Evolutionary conservation across 257 asterid genomes (phyloP).

Genomic region (Capsicum chinense): DNA sequence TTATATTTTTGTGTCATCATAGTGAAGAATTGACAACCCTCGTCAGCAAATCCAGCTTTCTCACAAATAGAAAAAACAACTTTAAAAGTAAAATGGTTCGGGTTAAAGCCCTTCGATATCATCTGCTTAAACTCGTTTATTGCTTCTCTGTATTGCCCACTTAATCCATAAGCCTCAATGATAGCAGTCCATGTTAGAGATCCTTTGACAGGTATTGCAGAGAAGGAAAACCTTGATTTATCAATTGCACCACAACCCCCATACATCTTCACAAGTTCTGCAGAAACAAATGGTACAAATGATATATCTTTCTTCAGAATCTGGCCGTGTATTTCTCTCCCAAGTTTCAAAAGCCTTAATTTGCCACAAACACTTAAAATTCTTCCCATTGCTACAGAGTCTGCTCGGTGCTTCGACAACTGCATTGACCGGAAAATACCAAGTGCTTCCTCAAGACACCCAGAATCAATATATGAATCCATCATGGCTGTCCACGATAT

Average conservation of each 20-base stretch:
- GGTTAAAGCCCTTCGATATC: constrained; percentile 67
- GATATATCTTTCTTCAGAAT: constrained; percentile 61
- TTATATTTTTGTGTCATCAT: constrained; percentile 61
- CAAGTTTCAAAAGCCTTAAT: constrained; percentile 54
- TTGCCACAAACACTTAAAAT: constrained; percentile 58
- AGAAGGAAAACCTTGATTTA: constrained; percentile 65
- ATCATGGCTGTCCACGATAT: constrained; percentile 95
- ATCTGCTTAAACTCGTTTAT: constrained; percentile 60
- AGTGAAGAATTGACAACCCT: constrained; percentile 58
- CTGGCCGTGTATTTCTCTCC: constrained; percentile 81
- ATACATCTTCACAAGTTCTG: constrained; percentile 78
- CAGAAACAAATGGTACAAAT: constrained; percentile 64
- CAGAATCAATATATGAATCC: constrained; percentile 65
- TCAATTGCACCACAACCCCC: constrained; percentile 58
- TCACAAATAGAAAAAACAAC: constrained; percentile 62
- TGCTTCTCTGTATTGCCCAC: constrained; percentile 56
- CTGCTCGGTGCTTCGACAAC: constrained; percentile 79
- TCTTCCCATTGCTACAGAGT: constrained; percentile 77
- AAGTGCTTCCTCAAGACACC: constrained; percentile 56
- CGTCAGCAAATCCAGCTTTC: constrained; percentile 75
- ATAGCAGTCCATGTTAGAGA: constrained; percentile 86
- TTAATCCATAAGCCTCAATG: constrained; percentile 69
- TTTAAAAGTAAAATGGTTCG: constrained; percentile 73
- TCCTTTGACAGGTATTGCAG: constrained; percentile 63
- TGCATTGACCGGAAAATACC: constrained; percentile 75